Conservation (phyloP, 1,139 yeast species). For the Candida buenavistaensis region DNA sequence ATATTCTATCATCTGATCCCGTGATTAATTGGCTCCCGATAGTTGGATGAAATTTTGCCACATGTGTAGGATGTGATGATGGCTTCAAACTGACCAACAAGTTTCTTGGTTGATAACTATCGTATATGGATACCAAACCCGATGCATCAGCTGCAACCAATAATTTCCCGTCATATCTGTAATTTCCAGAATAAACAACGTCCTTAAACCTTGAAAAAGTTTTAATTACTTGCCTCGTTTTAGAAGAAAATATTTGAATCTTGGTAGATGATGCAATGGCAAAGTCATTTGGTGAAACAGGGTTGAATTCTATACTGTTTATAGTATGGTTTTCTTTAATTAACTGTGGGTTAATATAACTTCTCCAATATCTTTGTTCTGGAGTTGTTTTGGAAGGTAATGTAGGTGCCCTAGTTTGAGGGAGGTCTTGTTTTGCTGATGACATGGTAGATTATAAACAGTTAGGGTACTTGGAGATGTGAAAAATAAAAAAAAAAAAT, state of each 20-base stretch:
- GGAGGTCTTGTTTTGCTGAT: constrained; percentile 67
- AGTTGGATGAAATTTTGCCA: constrained; percentile 86
- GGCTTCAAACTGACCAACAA: constrained; percentile 79
- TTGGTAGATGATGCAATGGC: constrained; percentile 92
- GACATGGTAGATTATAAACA: too few species aligned
- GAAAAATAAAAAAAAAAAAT: too few species aligned
- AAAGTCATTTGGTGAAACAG: constrained; percentile 84
- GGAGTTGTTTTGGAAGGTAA: constrained; percentile 82
- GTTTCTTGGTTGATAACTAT: constrained; percentile 75
- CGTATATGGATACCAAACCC: constrained; percentile 82
- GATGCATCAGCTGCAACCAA: constrained; percentile 88
- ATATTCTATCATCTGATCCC: constrained; percentile 88
- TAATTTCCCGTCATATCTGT: constrained; percentile 77
- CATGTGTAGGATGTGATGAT: constrained; percentile 85
- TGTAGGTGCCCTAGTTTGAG: constrained; percentile 71
- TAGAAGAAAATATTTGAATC: constrained; percentile 87
- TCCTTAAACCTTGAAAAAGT: constrained; percentile 92
- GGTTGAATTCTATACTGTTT: constrained; percentile 84
- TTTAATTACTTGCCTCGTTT: constrained; percentile 86
- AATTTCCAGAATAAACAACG: constrained; percentile 83
- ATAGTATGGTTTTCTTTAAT: constrained; percentile 94
- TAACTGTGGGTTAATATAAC: constrained; percentile 76
- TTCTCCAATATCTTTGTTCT: constrained; percentile 94
- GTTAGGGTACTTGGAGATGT: too few species aligned
- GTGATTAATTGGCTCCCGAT: constrained; percentile 72